A percentile compares a stretch with the other conserved stretches of the same genome.
phyloP scores from a whole-genome alignment of 305 asterid genomes.

The Fraxinus floribunda region DNA sequence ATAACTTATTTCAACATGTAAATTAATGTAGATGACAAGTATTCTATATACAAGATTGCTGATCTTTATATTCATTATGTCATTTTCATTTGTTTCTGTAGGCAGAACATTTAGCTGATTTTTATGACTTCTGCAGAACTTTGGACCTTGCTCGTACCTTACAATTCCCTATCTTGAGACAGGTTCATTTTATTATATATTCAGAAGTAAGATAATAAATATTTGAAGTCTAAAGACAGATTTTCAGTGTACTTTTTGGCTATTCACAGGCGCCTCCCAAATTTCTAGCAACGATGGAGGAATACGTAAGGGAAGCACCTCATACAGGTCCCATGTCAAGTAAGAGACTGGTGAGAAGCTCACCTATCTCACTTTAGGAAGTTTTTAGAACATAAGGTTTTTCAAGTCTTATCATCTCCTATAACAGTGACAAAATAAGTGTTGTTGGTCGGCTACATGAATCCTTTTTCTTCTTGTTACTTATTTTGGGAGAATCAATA shows the following conservation, averaged over 20 bases:
- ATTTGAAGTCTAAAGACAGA: neutral
- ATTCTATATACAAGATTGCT: neutral
- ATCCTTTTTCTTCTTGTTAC: neutral
- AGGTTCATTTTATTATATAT: constrained; percentile 39
- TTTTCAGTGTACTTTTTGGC: neutral
- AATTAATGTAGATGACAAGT: neutral
- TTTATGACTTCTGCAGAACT: constrained; percentile 79
- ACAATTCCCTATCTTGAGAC: constrained; percentile 81
- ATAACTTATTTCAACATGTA: neutral
- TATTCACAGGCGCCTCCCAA: constrained; percentile 73
- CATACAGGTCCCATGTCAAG: constrained; percentile 38
- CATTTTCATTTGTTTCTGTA: constrained; percentile 34
- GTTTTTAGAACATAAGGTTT: neutral
- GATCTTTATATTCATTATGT: constrained; percentile 12
- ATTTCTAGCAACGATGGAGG: constrained; percentile 94
- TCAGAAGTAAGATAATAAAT: neutral
- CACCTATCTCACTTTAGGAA: neutral
- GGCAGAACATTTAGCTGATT: constrained; percentile 85
- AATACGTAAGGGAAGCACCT: constrained; percentile 79
- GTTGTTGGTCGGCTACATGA: neutral
- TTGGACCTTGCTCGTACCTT: constrained; percentile 82
- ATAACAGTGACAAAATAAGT: neutral
- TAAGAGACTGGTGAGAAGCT: constrained; percentile 46
- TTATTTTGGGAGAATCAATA: too few relatives aligned
- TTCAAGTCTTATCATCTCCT: neutral